Evolutionary conservation across 1,139 yeast genomes (phyloP).

Genomic region (Kurtzmaniella natalensis): DNA sequence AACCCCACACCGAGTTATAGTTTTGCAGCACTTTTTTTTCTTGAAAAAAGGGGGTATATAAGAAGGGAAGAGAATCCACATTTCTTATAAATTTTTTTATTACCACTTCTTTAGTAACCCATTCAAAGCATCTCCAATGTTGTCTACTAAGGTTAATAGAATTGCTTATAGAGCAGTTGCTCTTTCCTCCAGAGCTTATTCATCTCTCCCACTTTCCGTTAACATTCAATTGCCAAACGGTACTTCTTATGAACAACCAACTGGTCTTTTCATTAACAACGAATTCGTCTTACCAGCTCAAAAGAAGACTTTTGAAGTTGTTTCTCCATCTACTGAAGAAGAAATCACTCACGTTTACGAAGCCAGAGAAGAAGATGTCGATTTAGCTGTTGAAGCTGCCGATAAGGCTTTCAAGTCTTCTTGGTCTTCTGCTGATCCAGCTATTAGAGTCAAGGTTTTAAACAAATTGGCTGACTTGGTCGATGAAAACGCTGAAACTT

Average conservation of each 20-base stretch:
- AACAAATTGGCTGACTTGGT: constrained; percentile 60
- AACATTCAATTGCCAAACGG: constrained; percentile 62
- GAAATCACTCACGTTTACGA: constrained; percentile 61
- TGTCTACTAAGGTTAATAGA: constrained; percentile 6
- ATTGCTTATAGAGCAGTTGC: constrained; percentile 1
- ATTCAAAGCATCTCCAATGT: too few species aligned
- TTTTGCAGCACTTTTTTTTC: too few species aligned
- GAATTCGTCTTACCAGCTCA: constrained; percentile 29
- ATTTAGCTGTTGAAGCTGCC: constrained; percentile 78
- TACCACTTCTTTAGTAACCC: too few species aligned
- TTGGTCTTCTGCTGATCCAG: constrained; percentile 36
- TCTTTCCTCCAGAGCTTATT: constrained; percentile 10
- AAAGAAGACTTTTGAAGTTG: constrained; percentile 58
- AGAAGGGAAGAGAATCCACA: too few species aligned
- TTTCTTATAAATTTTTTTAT: too few species aligned
- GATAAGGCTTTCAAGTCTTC: constrained; percentile 53
- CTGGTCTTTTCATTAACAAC: constrained; percentile 62
- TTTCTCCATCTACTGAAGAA: constrained; percentile 67
- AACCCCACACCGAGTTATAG: not conserved
- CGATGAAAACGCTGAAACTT: constrained; percentile 53
- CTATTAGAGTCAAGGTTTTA: constrained; percentile 49
- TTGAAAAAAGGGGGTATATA: too few species aligned
- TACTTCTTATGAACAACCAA: constrained; percentile 52
- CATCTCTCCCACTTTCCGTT: constrained; percentile 38
- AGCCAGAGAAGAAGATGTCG: constrained; percentile 67